phyloP scores from a whole-genome alignment of 129 eudicot species.

The Escallonia rubra region DNA sequence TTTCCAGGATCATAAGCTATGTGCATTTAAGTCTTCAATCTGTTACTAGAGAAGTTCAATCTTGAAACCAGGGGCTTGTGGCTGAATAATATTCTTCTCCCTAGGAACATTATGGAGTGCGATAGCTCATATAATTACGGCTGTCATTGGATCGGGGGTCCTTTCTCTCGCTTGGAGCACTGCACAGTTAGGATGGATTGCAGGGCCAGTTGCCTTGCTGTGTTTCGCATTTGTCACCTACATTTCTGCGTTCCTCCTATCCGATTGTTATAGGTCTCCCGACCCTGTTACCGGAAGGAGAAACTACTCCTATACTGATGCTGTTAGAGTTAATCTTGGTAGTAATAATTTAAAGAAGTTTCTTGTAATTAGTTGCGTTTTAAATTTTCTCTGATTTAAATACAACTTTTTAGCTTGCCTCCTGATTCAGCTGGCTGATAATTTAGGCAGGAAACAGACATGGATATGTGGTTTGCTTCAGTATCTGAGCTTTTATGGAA shows the following conservation, averaged over 20 bases:
- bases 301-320: constrained; percentile 56
- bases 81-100: too few species aligned
- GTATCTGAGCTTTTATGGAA: constrained; percentile 58
- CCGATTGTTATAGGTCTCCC: constrained; percentile 74
- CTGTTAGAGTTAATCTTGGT: constrained; percentile 69
- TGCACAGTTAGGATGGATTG: constrained; percentile 79
- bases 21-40: not conserved
- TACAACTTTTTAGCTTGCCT: not conserved
- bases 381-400: not conserved
- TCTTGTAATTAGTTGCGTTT: not conserved
- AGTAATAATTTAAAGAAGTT: not conserved
- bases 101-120: constrained; percentile 65
- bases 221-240: constrained; percentile 58
- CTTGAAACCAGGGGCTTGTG: not conserved
- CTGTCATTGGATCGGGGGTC: constrained; percentile 79
- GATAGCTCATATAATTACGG: constrained; percentile 73
- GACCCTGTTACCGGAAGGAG: constrained; percentile 61
- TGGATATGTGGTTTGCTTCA: constrained; percentile 56
- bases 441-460: constrained; percentile 46
- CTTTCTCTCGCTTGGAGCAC: constrained; percentile 75
- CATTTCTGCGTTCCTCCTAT: constrained; percentile 54
- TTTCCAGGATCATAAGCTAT: not conserved
- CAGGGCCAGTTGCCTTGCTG: constrained; percentile 57
- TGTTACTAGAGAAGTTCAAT: not conserved
- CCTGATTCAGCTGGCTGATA: constrained; percentile 1